phyloP scores from a whole-genome alignment of 2,329 filamentous ascomycete genomes.

The Penicillium sp. region DNA sequence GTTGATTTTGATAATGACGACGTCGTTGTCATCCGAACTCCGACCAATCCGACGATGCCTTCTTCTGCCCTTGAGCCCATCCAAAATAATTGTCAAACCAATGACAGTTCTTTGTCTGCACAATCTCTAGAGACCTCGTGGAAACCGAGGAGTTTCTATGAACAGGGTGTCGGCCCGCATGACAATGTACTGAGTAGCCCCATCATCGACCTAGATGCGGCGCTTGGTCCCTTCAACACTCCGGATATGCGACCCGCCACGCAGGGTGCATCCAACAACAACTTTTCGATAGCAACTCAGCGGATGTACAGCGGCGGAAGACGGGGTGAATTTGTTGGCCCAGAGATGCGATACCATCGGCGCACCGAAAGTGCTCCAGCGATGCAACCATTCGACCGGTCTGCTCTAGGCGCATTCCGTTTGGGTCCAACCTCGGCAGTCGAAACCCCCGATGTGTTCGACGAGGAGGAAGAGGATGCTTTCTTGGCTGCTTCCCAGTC shows the following conservation, averaged over 20 bases:
- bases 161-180: slow-evolving; percentile 39
- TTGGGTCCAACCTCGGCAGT: slow-evolving; percentile 38
- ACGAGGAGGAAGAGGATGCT: slow-evolving; percentile 51
- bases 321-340: slow-evolving; percentile 45
- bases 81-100: slow-evolving; percentile 18
- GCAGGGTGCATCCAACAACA: slow-evolving; percentile 31
- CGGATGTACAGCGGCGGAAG: slow-evolving; percentile 50
- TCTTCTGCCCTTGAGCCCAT: slow-evolving; percentile 18
- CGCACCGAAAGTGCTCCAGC: slow-evolving; percentile 49
- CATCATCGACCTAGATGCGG: slow-evolving; percentile 92
- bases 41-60: slow-evolving; percentile 36
- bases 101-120: slow-evolving; percentile 4
- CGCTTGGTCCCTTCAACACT: slow-evolving; percentile 87
- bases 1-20: slow-evolving; percentile 50
- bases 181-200: slow-evolving; percentile 66
- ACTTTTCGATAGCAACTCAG: slow-evolving; percentile 40
- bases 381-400: slow-evolving; percentile 48
- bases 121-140: slow-evolving; percentile 37
- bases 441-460: slow-evolving; percentile 47
- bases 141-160: slow-evolving; percentile 45
- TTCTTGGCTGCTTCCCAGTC: slow-evolving; percentile 42
- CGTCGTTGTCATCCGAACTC: slow-evolving; percentile 46
- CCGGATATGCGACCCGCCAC: slow-evolving; percentile 38
- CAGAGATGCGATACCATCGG: slow-evolving; percentile 50
- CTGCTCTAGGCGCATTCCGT: slow-evolving; percentile 35